Base-by-base conservation (phyloP, 2,329 filamentous ascomycete genomes). In the Fusarium sp. region DNA sequence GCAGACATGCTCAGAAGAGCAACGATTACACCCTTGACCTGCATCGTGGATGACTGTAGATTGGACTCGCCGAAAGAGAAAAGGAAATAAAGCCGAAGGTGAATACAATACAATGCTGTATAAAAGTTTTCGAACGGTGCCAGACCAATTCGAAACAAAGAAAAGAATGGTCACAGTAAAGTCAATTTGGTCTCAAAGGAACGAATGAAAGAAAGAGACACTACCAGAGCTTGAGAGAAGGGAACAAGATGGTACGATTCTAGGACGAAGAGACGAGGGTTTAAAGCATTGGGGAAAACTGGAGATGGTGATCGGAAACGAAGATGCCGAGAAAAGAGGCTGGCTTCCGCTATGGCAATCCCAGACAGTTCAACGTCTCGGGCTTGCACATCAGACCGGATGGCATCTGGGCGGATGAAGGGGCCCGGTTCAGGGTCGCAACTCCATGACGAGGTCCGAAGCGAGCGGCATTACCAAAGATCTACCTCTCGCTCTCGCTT, bases 121-220 rank as follows among this genome's bases (percentile, higher is more conserved):
- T 52, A 70, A 72, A 46, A 56, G 50, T 20, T 59, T 66, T 48
- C 53, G 48, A 63, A 55, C 79, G 83, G 84, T 85, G 78, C 83
- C 84, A 84, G 83, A 85, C 84, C 82, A 79, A 74, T 75, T 65
- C 71, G 73, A 75, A 61, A 74, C 75, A 69, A 74, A 75, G 75
- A 78, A 81, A 81, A 76, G 79, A 82, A 79, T 76, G 80, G 76
- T 82, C 77, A 79, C 79, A 77, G 72, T 73, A 74, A 66, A 41
- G 50, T 57, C 63, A 66, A 71, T 66, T 72, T 63, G 55, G 67
- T 68, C 66, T 72, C 58, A 76, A 78, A 78, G 75, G 80, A 83
- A 82, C 79, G 82, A 83, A 84, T 81, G 81, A 80, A 81, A 81
- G 49, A 69, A 64, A 40, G 64, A 83, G 75, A 83, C 79, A 84